A percentile compares a stretch with the other conserved stretches of the same genome.
Evolutionary conservation across 768 basidiomycete species (phyloP).

Genomic region (Psilocybe cubensis): DNA sequence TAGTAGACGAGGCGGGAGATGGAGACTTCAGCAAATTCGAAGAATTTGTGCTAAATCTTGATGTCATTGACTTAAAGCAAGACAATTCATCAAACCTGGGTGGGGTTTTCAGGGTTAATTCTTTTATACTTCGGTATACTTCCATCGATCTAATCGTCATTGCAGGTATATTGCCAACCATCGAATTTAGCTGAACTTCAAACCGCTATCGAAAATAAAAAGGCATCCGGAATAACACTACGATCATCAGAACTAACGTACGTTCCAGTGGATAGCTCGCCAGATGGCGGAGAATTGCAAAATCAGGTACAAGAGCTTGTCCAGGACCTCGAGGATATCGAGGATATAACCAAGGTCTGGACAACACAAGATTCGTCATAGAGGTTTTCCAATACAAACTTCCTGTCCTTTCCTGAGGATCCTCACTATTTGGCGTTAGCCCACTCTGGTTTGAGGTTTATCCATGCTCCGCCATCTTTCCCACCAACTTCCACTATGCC

Average conservation of each 20-base stretch:
- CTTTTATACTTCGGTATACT: neutral
- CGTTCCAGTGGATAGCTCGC: slow-evolving; percentile 46
- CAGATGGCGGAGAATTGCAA: slow-evolving; percentile 39
- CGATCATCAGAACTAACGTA: slow-evolving; percentile 57
- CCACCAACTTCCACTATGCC: slow-evolving; percentile 47
- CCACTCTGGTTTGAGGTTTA: slow-evolving; percentile 35
- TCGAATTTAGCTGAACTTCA: slow-evolving; percentile 19
- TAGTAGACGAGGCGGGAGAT: slow-evolving; percentile 41
- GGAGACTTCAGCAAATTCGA: slow-evolving; percentile 41
- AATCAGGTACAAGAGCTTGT: slow-evolving; percentile 47
- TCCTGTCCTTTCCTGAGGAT: neutral
- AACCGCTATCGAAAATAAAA: slow-evolving; percentile 17
- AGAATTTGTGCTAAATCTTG: slow-evolving; percentile 26
- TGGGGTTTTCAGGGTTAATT: slow-evolving; percentile 6
- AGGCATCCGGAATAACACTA: slow-evolving; percentile 26
- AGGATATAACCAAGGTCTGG: slow-evolving; percentile 63
- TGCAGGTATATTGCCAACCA: slow-evolving; percentile 25
- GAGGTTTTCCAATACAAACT: neutral
- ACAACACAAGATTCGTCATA: slow-evolving; percentile 38
- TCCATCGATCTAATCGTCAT: neutral
- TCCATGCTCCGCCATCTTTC: slow-evolving; percentile 39
- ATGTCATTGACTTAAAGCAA: slow-evolving; percentile 22
- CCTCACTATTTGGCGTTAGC: neutral
- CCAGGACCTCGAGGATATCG: slow-evolving; percentile 56
- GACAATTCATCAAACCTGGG: slow-evolving; percentile 1